Evolutionary conservation across 2,329 filamentous ascomycete genomes (phyloP).

Genomic region (Fusarium sp.): DNA sequence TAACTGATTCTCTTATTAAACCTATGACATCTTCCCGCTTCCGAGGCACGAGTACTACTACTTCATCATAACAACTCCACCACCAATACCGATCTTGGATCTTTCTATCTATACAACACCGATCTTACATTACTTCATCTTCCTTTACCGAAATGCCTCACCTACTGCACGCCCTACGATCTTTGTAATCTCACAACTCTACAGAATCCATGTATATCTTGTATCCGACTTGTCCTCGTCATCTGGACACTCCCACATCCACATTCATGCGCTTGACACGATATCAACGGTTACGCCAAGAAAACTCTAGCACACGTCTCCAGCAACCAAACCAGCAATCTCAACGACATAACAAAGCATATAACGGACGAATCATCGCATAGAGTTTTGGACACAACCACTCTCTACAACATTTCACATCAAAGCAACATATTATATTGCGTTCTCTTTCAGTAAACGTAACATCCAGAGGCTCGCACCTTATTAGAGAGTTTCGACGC

Average conservation of each 20-base stretch:
- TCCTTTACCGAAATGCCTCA: slow-evolving; percentile 28
- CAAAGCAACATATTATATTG: slow-evolving; percentile 10
- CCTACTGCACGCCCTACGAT: slow-evolving; percentile 4
- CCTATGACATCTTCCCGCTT: slow-evolving; percentile 36
- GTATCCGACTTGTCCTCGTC: slow-evolving; percentile 29
- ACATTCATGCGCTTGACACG: slow-evolving; percentile 39
- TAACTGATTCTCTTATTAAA: slow-evolving; percentile 18
- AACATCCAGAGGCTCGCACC: slow-evolving; percentile 33
- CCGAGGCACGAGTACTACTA: slow-evolving; percentile 9
- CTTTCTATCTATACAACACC: background rate
- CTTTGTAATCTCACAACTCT: slow-evolving; percentile 27
- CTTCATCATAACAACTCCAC: slow-evolving; percentile 23
- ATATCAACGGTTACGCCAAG: slow-evolving; percentile 37
- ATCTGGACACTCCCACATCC: slow-evolving; percentile 29
- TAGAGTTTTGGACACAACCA: slow-evolving; percentile 6
- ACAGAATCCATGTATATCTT: slow-evolving; percentile 43
- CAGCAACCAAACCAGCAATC: slow-evolving; percentile 6
- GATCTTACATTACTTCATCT: background rate
- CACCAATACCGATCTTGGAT: slow-evolving; percentile 10
- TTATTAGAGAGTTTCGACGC: slow-evolving; percentile 45
- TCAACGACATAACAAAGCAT: slow-evolving; percentile 6
- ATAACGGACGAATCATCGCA: slow-evolving; percentile 7
- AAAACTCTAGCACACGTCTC: slow-evolving; percentile 29
- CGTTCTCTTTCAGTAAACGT: background rate
- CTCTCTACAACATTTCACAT: background rate